Percentiles rank a stretch among this genome's conserved stretches.
Evolutionary conservation across 768 basidiomycete genomes (phyloP).

Genomic region (Boletellus sp.): DNA sequence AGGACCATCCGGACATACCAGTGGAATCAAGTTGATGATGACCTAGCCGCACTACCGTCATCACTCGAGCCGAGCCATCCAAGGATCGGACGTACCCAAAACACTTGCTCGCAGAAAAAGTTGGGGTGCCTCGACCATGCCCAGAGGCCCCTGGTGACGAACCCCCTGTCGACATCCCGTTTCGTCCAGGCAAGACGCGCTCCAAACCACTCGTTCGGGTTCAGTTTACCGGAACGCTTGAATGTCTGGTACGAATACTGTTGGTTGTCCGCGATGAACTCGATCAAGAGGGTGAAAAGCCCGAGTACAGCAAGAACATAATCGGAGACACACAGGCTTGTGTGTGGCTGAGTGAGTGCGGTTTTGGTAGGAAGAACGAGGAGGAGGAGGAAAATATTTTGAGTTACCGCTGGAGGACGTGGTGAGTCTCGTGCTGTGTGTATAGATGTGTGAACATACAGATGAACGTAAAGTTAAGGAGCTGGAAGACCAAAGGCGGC

Average conservation of each 20-base stretch:
- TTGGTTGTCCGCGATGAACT: conserved; percentile 89
- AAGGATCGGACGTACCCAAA: conserved; percentile 57
- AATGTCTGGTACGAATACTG: conserved; percentile 82
- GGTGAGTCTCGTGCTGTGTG: background rate
- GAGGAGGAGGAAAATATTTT: conserved; percentile 77
- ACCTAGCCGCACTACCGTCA: conserved; percentile 37
- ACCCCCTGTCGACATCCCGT: conserved; percentile 73
- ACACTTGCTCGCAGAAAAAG: conserved; percentile 83
- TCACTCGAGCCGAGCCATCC: conserved; percentile 1
- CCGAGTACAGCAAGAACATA: conserved; percentile 56
- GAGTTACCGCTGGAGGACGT: conserved; percentile 50
- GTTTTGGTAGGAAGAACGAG: conserved; percentile 61
- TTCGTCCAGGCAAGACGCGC: conserved; percentile 64
- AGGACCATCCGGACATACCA: conserved; percentile 41
- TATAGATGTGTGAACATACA: conserved; percentile 36
- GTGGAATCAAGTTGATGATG: conserved; percentile 65
- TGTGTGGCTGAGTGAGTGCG: conserved; percentile 53
- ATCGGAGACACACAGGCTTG: conserved; percentile 55
- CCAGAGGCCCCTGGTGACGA: conserved; percentile 83
- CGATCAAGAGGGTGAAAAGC: conserved; percentile 56
- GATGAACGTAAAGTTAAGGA: conserved; percentile 66
- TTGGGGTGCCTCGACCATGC: conserved; percentile 89
- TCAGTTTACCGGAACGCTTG: conserved; percentile 50
- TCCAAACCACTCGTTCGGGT: conserved; percentile 54
- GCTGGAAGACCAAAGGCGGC: conserved; percentile 51